These are phyloP conservation scores for Sordariomycetes sp. DNA, from an alignment of 2,329 filamentous ascomycete species.

Conservation along the genomic window DNA sequence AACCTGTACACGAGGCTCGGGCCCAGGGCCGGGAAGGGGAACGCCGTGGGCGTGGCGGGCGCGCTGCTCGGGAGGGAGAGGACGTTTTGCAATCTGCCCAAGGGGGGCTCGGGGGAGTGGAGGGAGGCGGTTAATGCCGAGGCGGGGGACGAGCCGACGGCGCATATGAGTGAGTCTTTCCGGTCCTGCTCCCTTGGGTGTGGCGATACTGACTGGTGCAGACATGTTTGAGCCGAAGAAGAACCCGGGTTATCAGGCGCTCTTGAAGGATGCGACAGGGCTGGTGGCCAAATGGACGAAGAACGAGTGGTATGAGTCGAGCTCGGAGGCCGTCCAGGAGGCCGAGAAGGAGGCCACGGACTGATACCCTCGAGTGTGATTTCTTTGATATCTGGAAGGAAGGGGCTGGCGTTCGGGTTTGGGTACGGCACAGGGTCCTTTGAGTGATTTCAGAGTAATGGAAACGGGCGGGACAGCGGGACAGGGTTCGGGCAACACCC, in stretches of 20 bases:
- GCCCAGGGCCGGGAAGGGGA: constrained; percentile 46
- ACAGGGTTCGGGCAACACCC: neutral
- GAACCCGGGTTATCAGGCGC: constrained; percentile 61
- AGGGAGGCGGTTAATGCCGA: constrained; percentile 66
- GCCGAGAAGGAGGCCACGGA: neutral
- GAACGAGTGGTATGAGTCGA: constrained; percentile 54
- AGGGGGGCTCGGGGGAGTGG: constrained; percentile 50
- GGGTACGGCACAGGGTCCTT: neutral
- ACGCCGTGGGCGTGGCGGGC: constrained; percentile 33
- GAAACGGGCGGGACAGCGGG: neutral
- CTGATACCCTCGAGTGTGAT: neutral
- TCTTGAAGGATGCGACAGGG: constrained; percentile 55
- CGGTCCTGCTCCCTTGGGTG: neutral
- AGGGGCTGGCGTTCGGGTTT: neutral
- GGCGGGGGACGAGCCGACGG: constrained; percentile 66
- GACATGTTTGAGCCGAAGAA: constrained; percentile 63
- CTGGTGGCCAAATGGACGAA: constrained; percentile 55
- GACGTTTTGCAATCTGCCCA: constrained; percentile 81
- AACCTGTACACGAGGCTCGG: constrained; percentile 85
- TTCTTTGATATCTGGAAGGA: neutral
- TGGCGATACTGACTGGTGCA: constrained; percentile 14
- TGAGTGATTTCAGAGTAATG: neutral
- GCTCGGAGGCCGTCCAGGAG: constrained; percentile 14
- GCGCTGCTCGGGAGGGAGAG: constrained; percentile 58
- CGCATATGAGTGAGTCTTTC: constrained; percentile 57